These are phyloP conservation scores for Tulasnella calospora DNA, from an alignment of 768 basidiomycete species.

Conservation along the genomic window DNA sequence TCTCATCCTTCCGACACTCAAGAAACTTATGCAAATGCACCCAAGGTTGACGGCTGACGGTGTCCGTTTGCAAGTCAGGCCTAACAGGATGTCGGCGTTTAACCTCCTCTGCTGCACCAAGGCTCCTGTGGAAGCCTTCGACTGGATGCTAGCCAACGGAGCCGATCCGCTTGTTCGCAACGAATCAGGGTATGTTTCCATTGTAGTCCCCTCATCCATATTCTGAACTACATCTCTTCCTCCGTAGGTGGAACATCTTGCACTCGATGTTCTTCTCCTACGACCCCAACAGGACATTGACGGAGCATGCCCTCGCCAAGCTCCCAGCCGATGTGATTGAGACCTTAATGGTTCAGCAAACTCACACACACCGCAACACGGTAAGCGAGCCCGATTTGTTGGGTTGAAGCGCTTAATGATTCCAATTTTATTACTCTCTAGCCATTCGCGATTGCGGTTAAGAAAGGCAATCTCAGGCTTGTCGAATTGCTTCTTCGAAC, in stretches of 20 bases:
- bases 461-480: conserved; percentile 34
- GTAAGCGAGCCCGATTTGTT: no score
- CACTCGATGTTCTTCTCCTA: no score
- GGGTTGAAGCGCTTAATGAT: no score
- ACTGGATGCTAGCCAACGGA: conserved; percentile 49
- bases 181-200: conserved; percentile 42
- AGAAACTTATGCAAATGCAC: conserved; percentile 43
- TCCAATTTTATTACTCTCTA: neutral
- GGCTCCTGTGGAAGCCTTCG: conserved; percentile 39
- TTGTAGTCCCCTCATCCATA: neutral
- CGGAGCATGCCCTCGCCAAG: no score
- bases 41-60: conserved; percentile 43
- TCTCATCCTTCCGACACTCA: conserved; percentile 35
- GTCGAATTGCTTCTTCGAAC: conserved; percentile 37
- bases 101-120: conserved; percentile 41
- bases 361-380: no score
- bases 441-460: conserved; percentile 40
- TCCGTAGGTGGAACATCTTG: no score
- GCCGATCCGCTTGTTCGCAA: conserved; percentile 46
- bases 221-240: no score
- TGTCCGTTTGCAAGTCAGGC: conserved; percentile 47
- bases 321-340: no score
- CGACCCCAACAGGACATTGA: no score
- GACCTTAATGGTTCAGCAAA: no score
- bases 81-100: conserved; percentile 33